These are phyloP conservation scores for Pisolithus tinctorius DNA, from an alignment of 768 basidiomycete species.

Conservation along the genomic window DNA sequence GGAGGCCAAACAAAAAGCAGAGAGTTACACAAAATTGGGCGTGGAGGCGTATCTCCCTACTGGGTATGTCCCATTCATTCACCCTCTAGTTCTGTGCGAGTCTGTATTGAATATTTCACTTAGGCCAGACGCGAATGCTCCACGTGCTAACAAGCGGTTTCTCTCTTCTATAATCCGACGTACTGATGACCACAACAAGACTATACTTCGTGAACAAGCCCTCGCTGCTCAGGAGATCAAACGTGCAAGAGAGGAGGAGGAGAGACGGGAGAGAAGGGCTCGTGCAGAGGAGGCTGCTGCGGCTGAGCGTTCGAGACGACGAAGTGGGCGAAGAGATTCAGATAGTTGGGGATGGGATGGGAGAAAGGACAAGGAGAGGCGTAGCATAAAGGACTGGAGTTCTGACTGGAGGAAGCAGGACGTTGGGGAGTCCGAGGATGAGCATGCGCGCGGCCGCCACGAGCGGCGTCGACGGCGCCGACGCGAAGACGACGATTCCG, in stretches of 20 bases:
- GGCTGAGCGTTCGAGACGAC: constrained; percentile 49
- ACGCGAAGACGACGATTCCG: constrained; percentile 28
- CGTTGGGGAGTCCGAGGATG: constrained; percentile 7
- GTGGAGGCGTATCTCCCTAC: constrained; percentile 69
- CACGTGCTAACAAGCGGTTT: constrained; percentile 79
- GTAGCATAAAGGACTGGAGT: constrained; percentile 42
- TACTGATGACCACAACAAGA: constrained; percentile 94
- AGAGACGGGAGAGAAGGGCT: constrained; percentile 51
- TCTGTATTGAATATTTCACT: not conserved
- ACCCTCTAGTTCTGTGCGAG: constrained; percentile 11
- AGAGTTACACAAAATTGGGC: constrained; percentile 69
- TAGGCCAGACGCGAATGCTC: constrained; percentile 66
- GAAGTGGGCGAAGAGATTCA: constrained; percentile 25
- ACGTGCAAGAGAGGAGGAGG: constrained; percentile 56
- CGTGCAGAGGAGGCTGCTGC: constrained; percentile 73
- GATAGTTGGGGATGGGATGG: constrained; percentile 27
- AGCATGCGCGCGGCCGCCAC: not conserved
- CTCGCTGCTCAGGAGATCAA: constrained; percentile 69
- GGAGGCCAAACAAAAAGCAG: constrained; percentile 90
- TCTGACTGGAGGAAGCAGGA: constrained; percentile 49
- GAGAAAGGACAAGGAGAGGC: constrained; percentile 35
- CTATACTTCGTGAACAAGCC: constrained; percentile 68
- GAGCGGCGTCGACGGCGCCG: constrained; percentile 27
- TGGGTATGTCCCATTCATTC: constrained; percentile 32
- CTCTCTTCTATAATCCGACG: constrained; percentile 81